phyloP scores from a whole-genome alignment of 2,329 filamentous ascomycete species.

The Alternaria sp. region DNA sequence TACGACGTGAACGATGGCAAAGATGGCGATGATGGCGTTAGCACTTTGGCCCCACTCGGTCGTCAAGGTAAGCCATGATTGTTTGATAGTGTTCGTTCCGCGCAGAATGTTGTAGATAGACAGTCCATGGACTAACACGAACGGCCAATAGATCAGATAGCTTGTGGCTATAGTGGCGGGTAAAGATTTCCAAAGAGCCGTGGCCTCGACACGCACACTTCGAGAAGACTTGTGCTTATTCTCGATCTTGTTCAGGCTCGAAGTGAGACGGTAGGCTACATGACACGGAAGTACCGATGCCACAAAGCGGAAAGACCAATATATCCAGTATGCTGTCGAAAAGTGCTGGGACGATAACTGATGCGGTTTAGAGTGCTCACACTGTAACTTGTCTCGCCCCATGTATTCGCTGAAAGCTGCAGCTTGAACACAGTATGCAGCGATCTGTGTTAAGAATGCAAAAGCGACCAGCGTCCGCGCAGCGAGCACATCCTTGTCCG shows the following conservation, averaged over 20 bases:
- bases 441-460: fast-evolving
- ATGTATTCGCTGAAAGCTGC: fast-evolving
- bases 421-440: fast-evolving
- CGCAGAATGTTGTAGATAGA: background rate
- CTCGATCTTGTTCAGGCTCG: background rate
- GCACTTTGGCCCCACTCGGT: background rate
- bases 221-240: background rate
- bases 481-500: background rate
- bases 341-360: background rate
- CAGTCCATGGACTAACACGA: background rate
- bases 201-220: background rate
- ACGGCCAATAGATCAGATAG: background rate
- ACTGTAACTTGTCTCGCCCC: fast-evolving
- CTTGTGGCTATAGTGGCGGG: background rate
- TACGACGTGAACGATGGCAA: background rate
- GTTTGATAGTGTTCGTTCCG: background rate
- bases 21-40: background rate
- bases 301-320: fast-evolving
- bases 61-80: fast-evolving
- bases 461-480: background rate
- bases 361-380: fast-evolving
- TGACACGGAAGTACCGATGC: background rate
- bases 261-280: background rate
- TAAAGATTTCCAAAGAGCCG: background rate
- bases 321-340: background rate